Evolutionary conservation across 1,139 yeast species (phyloP).

Genomic region (Scheffersomyces titani): DNA sequence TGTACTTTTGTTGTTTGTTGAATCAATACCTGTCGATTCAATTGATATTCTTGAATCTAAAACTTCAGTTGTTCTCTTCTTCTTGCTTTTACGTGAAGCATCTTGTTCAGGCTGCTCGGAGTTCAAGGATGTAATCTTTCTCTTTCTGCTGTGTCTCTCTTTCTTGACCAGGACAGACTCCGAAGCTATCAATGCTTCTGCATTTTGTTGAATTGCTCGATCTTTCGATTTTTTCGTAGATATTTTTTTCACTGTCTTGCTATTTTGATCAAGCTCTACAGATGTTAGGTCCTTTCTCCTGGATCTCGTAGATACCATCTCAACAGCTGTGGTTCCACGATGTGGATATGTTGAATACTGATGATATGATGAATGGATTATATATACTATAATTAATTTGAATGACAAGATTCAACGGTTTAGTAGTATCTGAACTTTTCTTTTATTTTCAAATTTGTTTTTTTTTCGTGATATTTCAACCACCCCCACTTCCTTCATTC

Average conservation of each 20-base stretch:
- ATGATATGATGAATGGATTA: not conserved
- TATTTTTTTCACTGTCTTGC: not conserved
- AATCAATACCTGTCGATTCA: not conserved
- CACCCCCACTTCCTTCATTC: not conserved
- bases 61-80: not conserved
- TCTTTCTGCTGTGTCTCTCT: not conserved
- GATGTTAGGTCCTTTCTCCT: conserved; percentile 1
- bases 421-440: not conserved
- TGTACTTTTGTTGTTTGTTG: not conserved
- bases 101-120: not conserved
- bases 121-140: not conserved
- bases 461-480: not conserved
- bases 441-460: not conserved
- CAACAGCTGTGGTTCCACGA: not conserved
- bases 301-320: conserved; percentile 9
- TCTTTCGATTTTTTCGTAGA: not conserved
- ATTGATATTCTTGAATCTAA: not conserved
- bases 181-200: not conserved
- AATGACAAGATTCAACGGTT: not conserved
- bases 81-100: not conserved
- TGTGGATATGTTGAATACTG: not conserved
- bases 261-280: not conserved
- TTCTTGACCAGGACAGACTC: not conserved
- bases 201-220: not conserved
- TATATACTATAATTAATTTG: too few species aligned